phyloP scores from a whole-genome alignment of 495 filamentous ascomycete genomes.

The Neurospora sp. region DNA sequence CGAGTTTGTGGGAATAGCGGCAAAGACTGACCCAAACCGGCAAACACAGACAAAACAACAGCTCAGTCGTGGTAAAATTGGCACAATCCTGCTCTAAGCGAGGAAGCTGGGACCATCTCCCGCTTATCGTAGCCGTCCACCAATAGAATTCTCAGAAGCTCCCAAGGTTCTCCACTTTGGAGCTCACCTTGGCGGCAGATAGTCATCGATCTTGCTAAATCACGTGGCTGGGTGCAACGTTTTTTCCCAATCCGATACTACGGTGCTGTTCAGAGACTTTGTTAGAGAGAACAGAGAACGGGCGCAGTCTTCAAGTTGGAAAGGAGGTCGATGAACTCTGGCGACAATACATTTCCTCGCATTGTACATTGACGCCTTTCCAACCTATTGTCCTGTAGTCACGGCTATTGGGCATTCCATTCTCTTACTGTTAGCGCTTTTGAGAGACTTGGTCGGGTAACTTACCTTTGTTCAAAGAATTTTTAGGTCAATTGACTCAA shows the following conservation, averaged over 20 bases:
- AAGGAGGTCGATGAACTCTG: not conserved
- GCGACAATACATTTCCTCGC: constrained; percentile 12
- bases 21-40: not conserved
- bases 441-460: not conserved
- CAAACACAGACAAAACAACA: not conserved
- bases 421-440: not conserved
- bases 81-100: not conserved
- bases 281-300: constrained; percentile 2
- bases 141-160: not conserved
- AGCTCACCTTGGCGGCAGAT: not conserved
- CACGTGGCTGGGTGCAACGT: constrained; percentile 18
- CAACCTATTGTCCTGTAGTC: not conserved
- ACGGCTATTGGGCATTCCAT: not conserved
- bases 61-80: not conserved
- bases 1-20: not conserved
- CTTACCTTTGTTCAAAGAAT: not conserved
- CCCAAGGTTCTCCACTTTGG: not conserved
- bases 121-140: not conserved
- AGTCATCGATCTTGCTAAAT: constrained; percentile 4
- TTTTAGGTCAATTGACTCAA: not conserved
- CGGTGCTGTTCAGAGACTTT: not conserved
- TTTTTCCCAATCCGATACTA: constrained; percentile 1
- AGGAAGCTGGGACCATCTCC: not conserved
- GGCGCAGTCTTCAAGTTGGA: constrained; percentile 14
- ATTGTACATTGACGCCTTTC: constrained; percentile 24